phyloP scores from a whole-genome alignment of 306 rosid species.

The Prunus mume region DNA sequence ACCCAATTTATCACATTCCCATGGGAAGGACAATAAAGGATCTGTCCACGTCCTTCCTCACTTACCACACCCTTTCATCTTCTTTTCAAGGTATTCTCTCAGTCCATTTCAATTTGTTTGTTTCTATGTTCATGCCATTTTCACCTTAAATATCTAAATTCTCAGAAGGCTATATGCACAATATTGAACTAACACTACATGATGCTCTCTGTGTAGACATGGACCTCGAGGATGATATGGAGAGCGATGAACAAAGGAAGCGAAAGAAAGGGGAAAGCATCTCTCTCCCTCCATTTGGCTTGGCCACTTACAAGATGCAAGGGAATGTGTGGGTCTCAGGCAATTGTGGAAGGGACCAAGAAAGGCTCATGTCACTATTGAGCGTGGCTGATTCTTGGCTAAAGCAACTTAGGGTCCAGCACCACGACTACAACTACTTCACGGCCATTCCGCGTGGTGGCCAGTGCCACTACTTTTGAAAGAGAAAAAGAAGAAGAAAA shows the following conservation, averaged over 20 bases:
- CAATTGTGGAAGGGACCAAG: slow-evolving; percentile 78
- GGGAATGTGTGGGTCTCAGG: slow-evolving; percentile 80
- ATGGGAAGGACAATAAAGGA: slow-evolving; percentile 95
- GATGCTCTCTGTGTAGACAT: slow-evolving; percentile 43
- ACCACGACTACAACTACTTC: slow-evolving; percentile 92
- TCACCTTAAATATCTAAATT: not conserved
- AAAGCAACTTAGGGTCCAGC: slow-evolving; percentile 86
- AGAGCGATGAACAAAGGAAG: slow-evolving; percentile 32
- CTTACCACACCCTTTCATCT: slow-evolving; percentile 94
- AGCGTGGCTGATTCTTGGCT: slow-evolving; percentile 96
- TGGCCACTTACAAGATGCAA: slow-evolving; percentile 94
- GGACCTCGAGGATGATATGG: slow-evolving; percentile 59
- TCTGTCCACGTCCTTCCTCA: slow-evolving; percentile 85
- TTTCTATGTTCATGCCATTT: not conserved
- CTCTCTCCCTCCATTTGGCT: slow-evolving; percentile 68
- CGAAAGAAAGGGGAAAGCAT: slow-evolving; percentile 64
- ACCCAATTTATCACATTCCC: slow-evolving; percentile 97
- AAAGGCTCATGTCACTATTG: slow-evolving; percentile 55
- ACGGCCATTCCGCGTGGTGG: slow-evolving; percentile 42
- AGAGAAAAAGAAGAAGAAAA: too few relatives aligned
- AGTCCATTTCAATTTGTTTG: not conserved
- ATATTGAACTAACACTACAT: not conserved
- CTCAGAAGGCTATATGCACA: not conserved
- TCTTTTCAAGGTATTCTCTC: slow-evolving; percentile 76
- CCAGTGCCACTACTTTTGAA: slow-evolving; percentile 18